Evolutionary conservation across 225 moss, liverwort and hornwort genomes (phyloP).

Genomic region (Lunularia cruciata): DNA sequence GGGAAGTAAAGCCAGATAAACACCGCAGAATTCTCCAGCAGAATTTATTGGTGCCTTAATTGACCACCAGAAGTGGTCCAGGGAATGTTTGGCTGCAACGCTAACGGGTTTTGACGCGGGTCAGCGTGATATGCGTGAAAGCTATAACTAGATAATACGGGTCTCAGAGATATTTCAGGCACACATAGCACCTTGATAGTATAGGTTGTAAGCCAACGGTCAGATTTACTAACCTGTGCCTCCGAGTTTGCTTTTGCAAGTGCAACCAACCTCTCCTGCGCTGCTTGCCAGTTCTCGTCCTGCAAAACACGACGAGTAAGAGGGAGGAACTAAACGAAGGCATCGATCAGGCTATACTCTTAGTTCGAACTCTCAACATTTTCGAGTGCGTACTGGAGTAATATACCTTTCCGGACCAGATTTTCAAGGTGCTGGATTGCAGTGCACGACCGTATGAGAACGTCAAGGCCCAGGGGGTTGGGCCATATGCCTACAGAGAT

Average conservation of each 20-base stretch:
- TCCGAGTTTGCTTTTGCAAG: slow-evolving; percentile 97
- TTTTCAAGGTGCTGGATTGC: slow-evolving; percentile 93
- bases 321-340: not conserved
- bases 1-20: too few relatives aligned
- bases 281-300: slow-evolving; percentile 93
- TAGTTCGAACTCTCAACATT: not conserved
- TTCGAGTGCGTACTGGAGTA: not conserved
- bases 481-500: slow-evolving; percentile 66
- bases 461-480: slow-evolving; percentile 91
- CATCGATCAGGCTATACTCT: not conserved
- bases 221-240: slow-evolving; percentile 75
- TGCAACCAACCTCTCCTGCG: slow-evolving; percentile 86
- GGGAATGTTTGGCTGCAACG: too few relatives aligned
- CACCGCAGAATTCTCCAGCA: too few relatives aligned
- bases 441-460: slow-evolving; percentile 96
- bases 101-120: too few relatives aligned
- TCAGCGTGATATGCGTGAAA: too few relatives aligned
- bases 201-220: too few relatives aligned
- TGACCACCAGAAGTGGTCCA: too few relatives aligned
- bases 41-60: too few relatives aligned
- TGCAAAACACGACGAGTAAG: slow-evolving; percentile 24
- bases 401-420: slow-evolving; percentile 86
- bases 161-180: too few relatives aligned
- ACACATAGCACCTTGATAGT: too few relatives aligned
- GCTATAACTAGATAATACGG: too few relatives aligned